These are phyloP conservation scores for Tillandsia leiboldiana DNA, from an alignment of 176 grass and related monocot species.

Conservation along the genomic window DNA sequence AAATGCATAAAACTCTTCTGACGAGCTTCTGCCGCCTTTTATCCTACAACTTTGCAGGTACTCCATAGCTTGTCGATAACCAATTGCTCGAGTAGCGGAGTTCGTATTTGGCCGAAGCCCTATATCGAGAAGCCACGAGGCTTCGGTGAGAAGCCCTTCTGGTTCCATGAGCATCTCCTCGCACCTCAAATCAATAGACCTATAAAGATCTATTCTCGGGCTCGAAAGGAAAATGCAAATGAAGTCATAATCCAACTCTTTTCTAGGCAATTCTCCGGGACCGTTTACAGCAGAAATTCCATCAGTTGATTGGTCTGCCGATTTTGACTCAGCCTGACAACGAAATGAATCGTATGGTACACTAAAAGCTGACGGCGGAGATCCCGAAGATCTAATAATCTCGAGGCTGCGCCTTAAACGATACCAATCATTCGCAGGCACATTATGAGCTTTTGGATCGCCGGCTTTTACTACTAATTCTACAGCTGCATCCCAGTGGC, in stretches of 20 bases:
- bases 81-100: conserved; percentile 55
- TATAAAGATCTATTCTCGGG: conserved; percentile 43
- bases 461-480: conserved; percentile 56
- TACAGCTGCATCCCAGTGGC: conserved; percentile 56
- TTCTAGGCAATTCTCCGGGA: neutral
- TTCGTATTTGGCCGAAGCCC: conserved; percentile 52
- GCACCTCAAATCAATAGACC: conserved; percentile 59
- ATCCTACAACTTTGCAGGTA: conserved; percentile 59
- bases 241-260: conserved; percentile 53
- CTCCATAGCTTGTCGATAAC: conserved; percentile 82
- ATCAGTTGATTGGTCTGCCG: neutral
- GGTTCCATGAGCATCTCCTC: conserved; percentile 74
- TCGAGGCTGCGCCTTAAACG: conserved; percentile 48
- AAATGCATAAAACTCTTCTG: conserved; percentile 41
- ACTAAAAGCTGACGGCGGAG: conserved; percentile 49
- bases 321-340: neutral
- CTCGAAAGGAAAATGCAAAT: conserved; percentile 53
- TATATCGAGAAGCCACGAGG: conserved; percentile 69
- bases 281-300: neutral
- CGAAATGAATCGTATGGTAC: conserved; percentile 49
- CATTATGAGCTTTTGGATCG: conserved; percentile 38
- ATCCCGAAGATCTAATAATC: conserved; percentile 56
- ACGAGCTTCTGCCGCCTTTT: conserved; percentile 49
- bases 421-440: conserved; percentile 59
- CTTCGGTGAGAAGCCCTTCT: conserved; percentile 58